Conservation (phyloP, 495 filamentous ascomycete species). For the Talaromyces liani region DNA sequence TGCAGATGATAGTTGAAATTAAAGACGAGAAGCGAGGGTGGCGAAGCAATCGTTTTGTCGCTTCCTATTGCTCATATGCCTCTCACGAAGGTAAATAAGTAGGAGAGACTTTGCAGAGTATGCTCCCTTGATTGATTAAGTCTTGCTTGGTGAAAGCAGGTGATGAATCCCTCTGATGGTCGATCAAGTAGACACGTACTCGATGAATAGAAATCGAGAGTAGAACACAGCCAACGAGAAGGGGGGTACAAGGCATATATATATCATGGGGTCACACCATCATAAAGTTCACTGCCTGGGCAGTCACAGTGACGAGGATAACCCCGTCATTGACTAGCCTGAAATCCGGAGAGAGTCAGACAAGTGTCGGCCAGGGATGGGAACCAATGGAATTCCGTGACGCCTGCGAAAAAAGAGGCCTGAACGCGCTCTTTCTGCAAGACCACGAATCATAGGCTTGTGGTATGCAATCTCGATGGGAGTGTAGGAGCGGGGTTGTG, state of each 20-base stretch:
- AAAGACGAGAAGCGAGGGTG: background rate
- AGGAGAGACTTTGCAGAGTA: background rate
- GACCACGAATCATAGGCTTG: background rate
- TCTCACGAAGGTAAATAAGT: background rate
- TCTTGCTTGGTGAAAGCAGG: background rate
- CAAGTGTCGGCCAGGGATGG: background rate
- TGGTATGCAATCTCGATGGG: background rate
- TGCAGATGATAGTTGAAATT: background rate
- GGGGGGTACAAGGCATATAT: background rate
- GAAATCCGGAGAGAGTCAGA: background rate
- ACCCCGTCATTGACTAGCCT: background rate
- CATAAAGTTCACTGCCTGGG: background rate
- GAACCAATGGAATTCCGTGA: background rate
- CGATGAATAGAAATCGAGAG: background rate
- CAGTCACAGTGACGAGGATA: background rate
- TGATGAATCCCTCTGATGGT: background rate
- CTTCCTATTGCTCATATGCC: background rate
- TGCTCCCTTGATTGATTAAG: background rate
- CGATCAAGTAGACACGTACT: background rate
- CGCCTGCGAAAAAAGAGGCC: background rate
- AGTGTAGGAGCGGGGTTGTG: conserved; percentile 1
- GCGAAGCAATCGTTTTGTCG: background rate
- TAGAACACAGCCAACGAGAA: background rate
- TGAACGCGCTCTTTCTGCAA: background rate
- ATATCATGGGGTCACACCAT: background rate